phyloP scores from a whole-genome alignment of 2,329 filamentous ascomycete species.

The Verticillium albo-atrum region DNA sequence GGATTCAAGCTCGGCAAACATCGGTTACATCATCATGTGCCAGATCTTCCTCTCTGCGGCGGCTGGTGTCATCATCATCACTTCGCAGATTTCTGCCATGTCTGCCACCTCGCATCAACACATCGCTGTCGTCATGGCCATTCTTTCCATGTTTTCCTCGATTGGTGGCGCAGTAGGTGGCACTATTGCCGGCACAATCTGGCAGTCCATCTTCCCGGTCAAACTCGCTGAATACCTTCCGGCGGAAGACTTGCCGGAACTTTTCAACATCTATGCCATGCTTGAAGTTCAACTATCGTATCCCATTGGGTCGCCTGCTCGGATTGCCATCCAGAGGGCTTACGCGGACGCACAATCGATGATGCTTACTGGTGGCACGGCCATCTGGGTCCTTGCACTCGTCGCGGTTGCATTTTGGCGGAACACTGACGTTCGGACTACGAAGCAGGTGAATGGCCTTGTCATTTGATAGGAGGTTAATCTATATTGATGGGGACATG shows the following conservation, averaged over 20 bases:
- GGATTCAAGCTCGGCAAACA: constrained; percentile 15
- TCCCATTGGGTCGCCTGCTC: constrained; percentile 30
- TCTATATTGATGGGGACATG: not conserved
- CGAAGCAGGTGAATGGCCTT: constrained; percentile 37
- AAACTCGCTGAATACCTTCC: constrained; percentile 34
- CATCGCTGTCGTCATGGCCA: constrained; percentile 27
- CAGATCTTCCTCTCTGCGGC: constrained; percentile 34
- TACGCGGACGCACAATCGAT: constrained; percentile 42
- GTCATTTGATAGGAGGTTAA: constrained; percentile 11
- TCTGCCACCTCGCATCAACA: constrained; percentile 25
- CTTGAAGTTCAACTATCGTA: constrained; percentile 31
- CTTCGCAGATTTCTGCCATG: constrained; percentile 32
- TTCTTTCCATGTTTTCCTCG: constrained; percentile 22
- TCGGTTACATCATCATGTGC: constrained; percentile 32
- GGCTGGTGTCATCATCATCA: constrained; percentile 23
- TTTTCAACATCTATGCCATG: constrained; percentile 37
- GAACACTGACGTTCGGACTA: constrained; percentile 27
- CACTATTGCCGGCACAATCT: constrained; percentile 25
- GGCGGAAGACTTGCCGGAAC: constrained; percentile 21
- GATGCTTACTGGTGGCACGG: constrained; percentile 32
- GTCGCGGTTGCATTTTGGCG: constrained; percentile 22
- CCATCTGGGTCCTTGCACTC: constrained; percentile 20
- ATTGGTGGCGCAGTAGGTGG: constrained; percentile 27
- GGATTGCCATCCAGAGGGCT: constrained; percentile 38
- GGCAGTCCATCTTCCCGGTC: constrained; percentile 29